Evolutionary conservation across 108 stramenopile genomes (phyloP).

Genomic region (Bacterosira constricta): DNA sequence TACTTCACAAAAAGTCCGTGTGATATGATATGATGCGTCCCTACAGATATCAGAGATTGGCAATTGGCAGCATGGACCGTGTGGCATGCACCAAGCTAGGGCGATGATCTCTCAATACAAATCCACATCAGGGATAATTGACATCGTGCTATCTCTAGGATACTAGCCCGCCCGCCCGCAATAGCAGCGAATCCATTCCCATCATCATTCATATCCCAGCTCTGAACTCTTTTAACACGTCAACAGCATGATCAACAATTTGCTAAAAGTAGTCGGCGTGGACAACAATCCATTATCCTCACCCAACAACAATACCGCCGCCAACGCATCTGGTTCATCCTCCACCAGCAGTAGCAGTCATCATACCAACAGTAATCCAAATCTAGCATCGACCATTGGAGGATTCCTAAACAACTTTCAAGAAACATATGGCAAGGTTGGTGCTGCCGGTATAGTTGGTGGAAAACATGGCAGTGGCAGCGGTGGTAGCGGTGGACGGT

Average conservation of each 20-base stretch:
- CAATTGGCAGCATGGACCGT: too few species aligned
- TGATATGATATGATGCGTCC: too few species aligned
- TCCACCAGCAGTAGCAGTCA: neutral
- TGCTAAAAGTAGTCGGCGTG: conserved; percentile 31
- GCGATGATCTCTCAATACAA: too few species aligned
- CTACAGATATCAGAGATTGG: too few species aligned
- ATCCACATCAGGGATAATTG: too few species aligned
- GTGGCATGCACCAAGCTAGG: too few species aligned
- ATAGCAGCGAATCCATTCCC: too few species aligned
- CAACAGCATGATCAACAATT: conserved; percentile 24
- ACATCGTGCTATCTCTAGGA: too few species aligned
- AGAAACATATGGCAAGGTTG: conserved; percentile 4
- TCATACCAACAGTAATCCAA: neutral
- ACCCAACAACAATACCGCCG: neutral
- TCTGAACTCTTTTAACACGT: too few species aligned
- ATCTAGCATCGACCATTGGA: conserved; percentile 17
- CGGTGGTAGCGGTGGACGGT: neutral
- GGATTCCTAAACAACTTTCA: conserved; percentile 21
- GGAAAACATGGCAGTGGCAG: neutral
- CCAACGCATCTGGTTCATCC: neutral
- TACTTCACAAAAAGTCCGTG: too few species aligned
- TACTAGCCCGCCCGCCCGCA: too few species aligned
- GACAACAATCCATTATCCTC: neutral
- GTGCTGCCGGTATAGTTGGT: neutral
- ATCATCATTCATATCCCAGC: too few species aligned